These are phyloP conservation scores for Boletus insuetus DNA, from an alignment of 768 basidiomycete genomes.

Conservation along the genomic window DNA sequence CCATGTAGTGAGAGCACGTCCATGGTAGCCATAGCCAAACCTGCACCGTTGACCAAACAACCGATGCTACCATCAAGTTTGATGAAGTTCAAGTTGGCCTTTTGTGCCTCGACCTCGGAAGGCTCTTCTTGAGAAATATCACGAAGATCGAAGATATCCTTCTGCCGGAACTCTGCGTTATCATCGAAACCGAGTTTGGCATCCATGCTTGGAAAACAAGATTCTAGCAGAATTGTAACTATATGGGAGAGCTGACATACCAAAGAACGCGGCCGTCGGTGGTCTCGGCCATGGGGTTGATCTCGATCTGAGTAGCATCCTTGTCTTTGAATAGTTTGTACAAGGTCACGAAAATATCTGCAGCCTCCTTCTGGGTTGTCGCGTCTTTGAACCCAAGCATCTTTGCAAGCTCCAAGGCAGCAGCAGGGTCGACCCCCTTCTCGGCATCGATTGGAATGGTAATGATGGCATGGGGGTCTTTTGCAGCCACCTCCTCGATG, in stretches of 20 bases:
- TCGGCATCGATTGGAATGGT: slow-evolving; percentile 89
- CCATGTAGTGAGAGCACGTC: slow-evolving; percentile 97
- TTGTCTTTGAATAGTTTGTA: slow-evolving; percentile 98
- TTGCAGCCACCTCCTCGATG: slow-evolving; percentile 98
- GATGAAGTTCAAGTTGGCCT: slow-evolving; percentile 96
- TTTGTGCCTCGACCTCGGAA: slow-evolving; percentile 96
- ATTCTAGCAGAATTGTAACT: background rate
- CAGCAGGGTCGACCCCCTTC: slow-evolving; percentile 69
- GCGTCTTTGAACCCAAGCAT: slow-evolving; percentile 86
- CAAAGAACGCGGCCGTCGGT: slow-evolving; percentile 90
- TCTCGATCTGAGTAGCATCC: slow-evolving; percentile 99
- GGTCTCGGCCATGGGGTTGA: slow-evolving; percentile 95
- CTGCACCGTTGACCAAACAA: slow-evolving; percentile 97
- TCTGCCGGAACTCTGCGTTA: slow-evolving; percentile 97
- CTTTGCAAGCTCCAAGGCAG: slow-evolving; percentile 77
- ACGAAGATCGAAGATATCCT: slow-evolving; percentile 83
- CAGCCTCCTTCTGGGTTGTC: slow-evolving; percentile 76
- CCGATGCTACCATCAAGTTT: slow-evolving; percentile 97
- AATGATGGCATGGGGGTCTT: slow-evolving; percentile 92
- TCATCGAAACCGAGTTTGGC: slow-evolving; percentile 99
- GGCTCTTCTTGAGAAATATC: slow-evolving; percentile 95
- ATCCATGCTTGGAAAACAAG: slow-evolving; percentile 74
- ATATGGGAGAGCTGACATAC: slow-evolving; percentile 42
- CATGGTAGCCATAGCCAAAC: slow-evolving; percentile 99
- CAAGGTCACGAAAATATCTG: slow-evolving; percentile 89